Conservation (phyloP, 2,329 filamentous ascomycete species). For the Aureobasidium namibiae region DNA sequence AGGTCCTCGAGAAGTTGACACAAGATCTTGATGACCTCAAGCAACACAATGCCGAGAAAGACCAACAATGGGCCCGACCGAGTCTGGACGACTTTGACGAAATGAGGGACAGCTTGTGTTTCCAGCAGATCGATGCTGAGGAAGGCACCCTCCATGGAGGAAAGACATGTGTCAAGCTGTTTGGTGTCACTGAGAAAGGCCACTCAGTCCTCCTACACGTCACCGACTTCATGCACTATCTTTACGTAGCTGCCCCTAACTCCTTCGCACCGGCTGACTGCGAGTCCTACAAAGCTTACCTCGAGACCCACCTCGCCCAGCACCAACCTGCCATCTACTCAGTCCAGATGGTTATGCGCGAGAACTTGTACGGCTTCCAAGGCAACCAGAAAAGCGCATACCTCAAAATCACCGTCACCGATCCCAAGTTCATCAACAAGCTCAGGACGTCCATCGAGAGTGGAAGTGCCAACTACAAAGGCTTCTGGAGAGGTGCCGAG, state of each 20-base stretch:
- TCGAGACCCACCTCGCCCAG: conserved; percentile 71
- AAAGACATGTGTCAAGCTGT: conserved; percentile 74
- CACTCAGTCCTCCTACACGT: conserved; percentile 94
- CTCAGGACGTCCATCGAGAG: conserved; percentile 69
- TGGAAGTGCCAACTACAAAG: conserved; percentile 78
- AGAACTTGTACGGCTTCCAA: conserved; percentile 90
- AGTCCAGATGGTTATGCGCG: conserved; percentile 71
- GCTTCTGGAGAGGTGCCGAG: conserved; percentile 67
- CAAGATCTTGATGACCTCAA: conserved; percentile 85
- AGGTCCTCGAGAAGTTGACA: conserved; percentile 90
- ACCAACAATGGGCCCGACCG: conserved; percentile 81
- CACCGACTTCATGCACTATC: conserved; percentile 90
- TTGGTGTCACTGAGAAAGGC: conserved; percentile 84
- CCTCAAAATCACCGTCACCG: conserved; percentile 84
- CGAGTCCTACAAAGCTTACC: conserved; percentile 65
- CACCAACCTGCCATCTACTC: conserved; percentile 68
- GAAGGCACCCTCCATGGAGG: conserved; percentile 77
- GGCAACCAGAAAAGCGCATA: conserved; percentile 89
- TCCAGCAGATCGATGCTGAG: conserved; percentile 93
- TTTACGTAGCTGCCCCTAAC: conserved; percentile 83
- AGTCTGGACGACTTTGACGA: conserved; percentile 54
- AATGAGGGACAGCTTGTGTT: conserved; percentile 62
- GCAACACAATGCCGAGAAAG: conserved; percentile 79
- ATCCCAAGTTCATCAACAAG: conserved; percentile 73
- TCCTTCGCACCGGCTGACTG: conserved; percentile 74